Percentiles rank a stretch among this genome's conserved stretches.
Evolutionary conservation across 2,329 filamentous ascomycete species (phyloP).

Genomic region (Clonostachys rosea): DNA sequence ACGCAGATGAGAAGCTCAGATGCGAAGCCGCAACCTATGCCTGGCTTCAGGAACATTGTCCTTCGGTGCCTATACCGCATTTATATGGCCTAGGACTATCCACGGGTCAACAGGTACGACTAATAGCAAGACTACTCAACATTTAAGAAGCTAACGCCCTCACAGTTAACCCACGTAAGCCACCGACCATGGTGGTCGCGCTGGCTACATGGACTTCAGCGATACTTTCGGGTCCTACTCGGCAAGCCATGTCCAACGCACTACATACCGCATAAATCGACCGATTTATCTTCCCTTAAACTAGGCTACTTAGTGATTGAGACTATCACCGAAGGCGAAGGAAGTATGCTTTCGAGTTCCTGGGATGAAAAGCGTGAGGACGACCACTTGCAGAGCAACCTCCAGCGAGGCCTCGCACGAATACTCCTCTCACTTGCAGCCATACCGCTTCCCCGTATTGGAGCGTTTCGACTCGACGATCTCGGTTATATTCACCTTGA

Average conservation of each 20-base stretch:
- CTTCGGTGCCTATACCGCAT: conserved; percentile 13
- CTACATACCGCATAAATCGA: conserved; percentile 1
- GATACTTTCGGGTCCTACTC: neutral
- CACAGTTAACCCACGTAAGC: conserved; percentile 4
- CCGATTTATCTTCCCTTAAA: conserved; percentile 4
- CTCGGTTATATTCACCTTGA: conserved; percentile 19
- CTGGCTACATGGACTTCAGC: conserved; percentile 3
- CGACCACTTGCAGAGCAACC: conserved; percentile 9
- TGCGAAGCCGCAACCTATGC: conserved; percentile 11
- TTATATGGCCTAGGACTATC: conserved; percentile 14
- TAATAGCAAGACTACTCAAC: neutral
- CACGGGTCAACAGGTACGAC: conserved; percentile 6
- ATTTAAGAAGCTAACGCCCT: neutral
- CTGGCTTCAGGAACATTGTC: conserved; percentile 15
- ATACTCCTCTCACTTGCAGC: conserved; percentile 19
- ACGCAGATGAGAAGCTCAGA: conserved; percentile 31
- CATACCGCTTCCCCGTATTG: conserved; percentile 17
- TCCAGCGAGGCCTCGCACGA: conserved; percentile 19
- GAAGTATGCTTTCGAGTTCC: conserved; percentile 10
- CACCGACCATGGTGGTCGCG: conserved; percentile 3
- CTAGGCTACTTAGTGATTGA: conserved; percentile 12
- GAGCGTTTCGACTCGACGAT: conserved; percentile 16
- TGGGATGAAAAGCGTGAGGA: conserved; percentile 10
- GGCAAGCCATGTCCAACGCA: neutral
- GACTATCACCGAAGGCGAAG: conserved; percentile 6